A percentile compares a stretch with the other conserved stretches of the same genome.
phyloP scores from a whole-genome alignment of 148 eudicot species.

The Fallopia convolvulus region DNA sequence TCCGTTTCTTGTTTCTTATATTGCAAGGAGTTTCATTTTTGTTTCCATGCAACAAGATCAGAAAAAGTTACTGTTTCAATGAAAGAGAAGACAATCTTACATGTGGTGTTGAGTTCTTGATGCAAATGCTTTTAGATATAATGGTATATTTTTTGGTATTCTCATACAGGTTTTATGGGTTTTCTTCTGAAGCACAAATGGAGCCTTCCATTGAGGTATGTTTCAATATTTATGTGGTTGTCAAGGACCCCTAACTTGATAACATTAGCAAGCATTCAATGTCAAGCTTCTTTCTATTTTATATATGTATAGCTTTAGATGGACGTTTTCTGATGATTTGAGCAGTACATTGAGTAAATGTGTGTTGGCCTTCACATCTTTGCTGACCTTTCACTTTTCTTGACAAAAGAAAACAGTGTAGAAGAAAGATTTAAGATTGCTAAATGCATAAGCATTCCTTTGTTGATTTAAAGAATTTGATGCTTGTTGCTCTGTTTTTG shows the following conservation, averaged over 20 bases:
- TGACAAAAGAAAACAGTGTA: background rate
- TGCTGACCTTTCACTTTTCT: background rate
- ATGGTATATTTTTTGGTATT: conserved; percentile 9
- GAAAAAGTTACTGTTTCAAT: background rate
- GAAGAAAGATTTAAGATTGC: background rate
- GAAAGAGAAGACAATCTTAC: background rate
- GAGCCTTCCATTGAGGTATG: conserved; percentile 91
- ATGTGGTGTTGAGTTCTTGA: background rate
- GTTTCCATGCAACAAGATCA: background rate
- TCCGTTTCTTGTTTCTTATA: background rate
- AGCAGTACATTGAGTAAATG: background rate
- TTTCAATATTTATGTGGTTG: background rate
- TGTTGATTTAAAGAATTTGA: background rate
- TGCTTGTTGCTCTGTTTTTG: background rate
- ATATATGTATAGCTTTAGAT: background rate
- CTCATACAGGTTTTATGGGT: conserved; percentile 72
- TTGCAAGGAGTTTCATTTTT: background rate
- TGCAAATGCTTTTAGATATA: background rate
- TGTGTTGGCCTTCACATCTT: background rate
- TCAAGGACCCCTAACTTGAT: background rate
- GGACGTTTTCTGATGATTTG: background rate
- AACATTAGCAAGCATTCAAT: background rate
- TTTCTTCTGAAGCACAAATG: conserved; percentile 91
- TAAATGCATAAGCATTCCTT: background rate
- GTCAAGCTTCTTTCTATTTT: background rate